Evolutionary conservation across 2,329 filamentous ascomycete genomes (phyloP), one percentile per base, ranked within the genome.

Genomic region (Neofusicoccum parvum): DNA sequence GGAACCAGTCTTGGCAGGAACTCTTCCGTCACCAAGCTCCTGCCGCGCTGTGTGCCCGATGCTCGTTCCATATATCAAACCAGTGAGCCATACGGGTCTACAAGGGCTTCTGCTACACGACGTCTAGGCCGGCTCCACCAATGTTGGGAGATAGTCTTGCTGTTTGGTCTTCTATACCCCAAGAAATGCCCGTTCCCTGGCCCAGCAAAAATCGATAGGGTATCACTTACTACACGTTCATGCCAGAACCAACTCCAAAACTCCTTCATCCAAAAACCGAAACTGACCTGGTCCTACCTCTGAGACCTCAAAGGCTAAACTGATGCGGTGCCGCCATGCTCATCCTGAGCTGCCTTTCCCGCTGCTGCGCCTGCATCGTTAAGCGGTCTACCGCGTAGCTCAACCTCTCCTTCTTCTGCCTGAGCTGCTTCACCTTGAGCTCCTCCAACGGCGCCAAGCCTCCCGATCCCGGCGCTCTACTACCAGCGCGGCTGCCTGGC

Each of bases 361-460:
- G 80, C 79, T 97, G 93, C 71, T 88, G 84, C n/a, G 92, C 90
- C 80, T 97, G 92, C 72, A 97, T 75, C 81, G 95, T 92, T 69
- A 97, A 78, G 67, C 93, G 85, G 75, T 95, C 92, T 17, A 97
- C 92, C 34, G 92, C 90, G 80, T 96, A 97, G 75, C 91, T 89
- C 71, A 97, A 80, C 58, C 92, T 87, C 78, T 96, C 92, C 78
- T 92, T 94, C 79, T 92, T 90, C 81, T 93, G 91, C 66, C 87
- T 83, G 65, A 95, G 78, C 68, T 91, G 89, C 71, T 87, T 88
- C 67, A 92, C 81, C 72, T 86, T 87, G 70, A 82, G 68, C 66
- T 85, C 82, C 65, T 86, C 83, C 73, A 86, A 80, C 66, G 76
- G 71, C 7, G 71, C 65, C 68, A 80, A 69, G 64, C 73, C 67